Evolutionary conservation across 2,329 filamentous ascomycete genomes (phyloP).

Genomic region (Colletotrichum horii): DNA sequence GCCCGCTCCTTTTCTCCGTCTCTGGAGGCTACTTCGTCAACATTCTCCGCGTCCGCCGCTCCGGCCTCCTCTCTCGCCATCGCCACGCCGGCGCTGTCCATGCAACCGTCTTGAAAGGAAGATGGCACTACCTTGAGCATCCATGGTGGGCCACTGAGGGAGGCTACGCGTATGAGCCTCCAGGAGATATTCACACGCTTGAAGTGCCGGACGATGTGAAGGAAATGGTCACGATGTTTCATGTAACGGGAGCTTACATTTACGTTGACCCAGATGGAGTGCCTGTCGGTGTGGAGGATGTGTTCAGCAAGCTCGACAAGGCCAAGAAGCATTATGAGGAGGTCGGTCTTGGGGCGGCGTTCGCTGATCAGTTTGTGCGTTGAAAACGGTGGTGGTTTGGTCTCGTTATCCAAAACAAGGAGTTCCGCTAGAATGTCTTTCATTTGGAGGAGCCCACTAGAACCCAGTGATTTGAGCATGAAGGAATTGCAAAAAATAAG

Average conservation of each 20-base stretch:
- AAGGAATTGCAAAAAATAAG: neutral
- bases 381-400: neutral
- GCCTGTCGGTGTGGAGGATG: slow-evolving; percentile 35
- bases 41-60: neutral
- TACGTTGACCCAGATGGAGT: slow-evolving; percentile 37
- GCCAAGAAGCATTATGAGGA: slow-evolving; percentile 35
- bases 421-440: neutral
- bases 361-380: slow-evolving; percentile 18
- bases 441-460: neutral
- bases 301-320: slow-evolving; percentile 35
- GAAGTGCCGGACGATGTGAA: slow-evolving; percentile 36
- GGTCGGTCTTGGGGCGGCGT: slow-evolving; percentile 33
- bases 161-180: slow-evolving; percentile 37
- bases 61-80: slow-evolving; percentile 34
- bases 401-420: neutral
- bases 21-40: slow-evolving; percentile 23
- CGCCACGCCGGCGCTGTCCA: slow-evolving; percentile 37
- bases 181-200: slow-evolving; percentile 38
- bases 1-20: slow-evolving; percentile 32
- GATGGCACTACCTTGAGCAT: slow-evolving; percentile 42
- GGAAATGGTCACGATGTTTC: slow-evolving; percentile 39
- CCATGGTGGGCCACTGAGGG: slow-evolving; percentile 39
- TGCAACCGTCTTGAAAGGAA: slow-evolving; percentile 33
- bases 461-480: neutral
- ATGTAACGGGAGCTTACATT: slow-evolving; percentile 39